A percentile compares a stretch with the other conserved stretches of the same genome.
Evolutionary conservation across 1,139 yeast species (phyloP).

Genomic region (Zygoascus sp.): DNA sequence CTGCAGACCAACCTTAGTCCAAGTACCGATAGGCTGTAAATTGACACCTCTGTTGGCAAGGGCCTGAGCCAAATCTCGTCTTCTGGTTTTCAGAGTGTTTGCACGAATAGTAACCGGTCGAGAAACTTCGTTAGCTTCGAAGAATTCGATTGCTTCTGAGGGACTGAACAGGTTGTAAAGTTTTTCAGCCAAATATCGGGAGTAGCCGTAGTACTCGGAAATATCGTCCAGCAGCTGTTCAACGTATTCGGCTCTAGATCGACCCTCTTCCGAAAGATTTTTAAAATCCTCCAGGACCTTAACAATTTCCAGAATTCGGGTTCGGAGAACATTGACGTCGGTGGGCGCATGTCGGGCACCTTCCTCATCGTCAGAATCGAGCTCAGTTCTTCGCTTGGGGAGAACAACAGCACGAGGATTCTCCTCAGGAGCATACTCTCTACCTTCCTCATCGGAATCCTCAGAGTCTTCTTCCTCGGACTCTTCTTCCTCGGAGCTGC

Average conservation of each 20-base stretch:
- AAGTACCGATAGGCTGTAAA: constrained; percentile 91
- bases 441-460: constrained; percentile 28
- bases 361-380: constrained; percentile 62
- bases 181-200: constrained; percentile 90
- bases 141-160: constrained; percentile 94
- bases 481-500: constrained; percentile 21
- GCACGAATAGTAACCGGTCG: constrained; percentile 97
- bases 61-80: constrained; percentile 93
- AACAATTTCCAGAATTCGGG: constrained; percentile 92
- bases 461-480: constrained; percentile 26
- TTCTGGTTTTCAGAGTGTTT: constrained; percentile 87
- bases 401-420: constrained; percentile 33
- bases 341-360: constrained; percentile 54
- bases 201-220: constrained; percentile 92
- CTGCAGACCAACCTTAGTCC: constrained; percentile 98
- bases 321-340: constrained; percentile 77
- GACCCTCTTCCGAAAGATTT: constrained; percentile 78
- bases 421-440: constrained; percentile 26
- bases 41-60: constrained; percentile 96
- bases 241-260: constrained; percentile 75
- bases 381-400: constrained; percentile 20
- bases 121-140: constrained; percentile 96
- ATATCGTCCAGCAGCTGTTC: constrained; percentile 78
- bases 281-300: constrained; percentile 93
- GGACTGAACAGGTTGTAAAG: constrained; percentile 87